Conservation (phyloP, 257 asterid genomes). For the Solanum lycopersicoides region DNA sequence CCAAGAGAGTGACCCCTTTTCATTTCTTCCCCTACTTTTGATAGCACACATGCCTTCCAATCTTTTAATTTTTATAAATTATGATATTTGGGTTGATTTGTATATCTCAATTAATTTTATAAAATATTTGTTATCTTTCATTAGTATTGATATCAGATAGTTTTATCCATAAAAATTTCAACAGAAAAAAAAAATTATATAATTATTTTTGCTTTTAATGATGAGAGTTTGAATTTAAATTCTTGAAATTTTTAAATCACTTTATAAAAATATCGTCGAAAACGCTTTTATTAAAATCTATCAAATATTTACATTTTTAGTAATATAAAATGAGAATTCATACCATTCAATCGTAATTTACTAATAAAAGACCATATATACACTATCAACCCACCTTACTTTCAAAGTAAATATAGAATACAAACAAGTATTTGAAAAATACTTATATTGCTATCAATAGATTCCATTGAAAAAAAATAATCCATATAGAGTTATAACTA, state of each 20-base stretch:
- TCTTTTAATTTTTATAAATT: background rate
- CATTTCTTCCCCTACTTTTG: constrained; percentile 56
- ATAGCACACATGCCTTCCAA: constrained; percentile 40
- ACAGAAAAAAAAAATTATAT: background rate
- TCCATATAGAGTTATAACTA: background rate
- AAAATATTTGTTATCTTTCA: background rate
- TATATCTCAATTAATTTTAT: background rate
- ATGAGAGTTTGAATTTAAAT: background rate
- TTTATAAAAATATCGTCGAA: background rate
- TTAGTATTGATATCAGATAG: background rate
- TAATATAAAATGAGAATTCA: background rate
- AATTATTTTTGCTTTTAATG: background rate
- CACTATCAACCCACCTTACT: fast-evolving
- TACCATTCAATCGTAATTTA: background rate
- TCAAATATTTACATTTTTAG: background rate
- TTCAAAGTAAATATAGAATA: background rate
- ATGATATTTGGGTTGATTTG: background rate
- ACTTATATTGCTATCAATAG: background rate
- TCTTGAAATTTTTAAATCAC: background rate
- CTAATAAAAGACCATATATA: background rate
- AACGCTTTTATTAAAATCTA: fast-evolving
- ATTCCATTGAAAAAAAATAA: background rate
- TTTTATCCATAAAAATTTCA: background rate
- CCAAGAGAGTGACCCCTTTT: constrained; percentile 67
- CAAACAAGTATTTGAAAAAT: background rate